Conservation (phyloP, 768 basidiomycete genomes). For the Termitomyces bulborhizus region DNA sequence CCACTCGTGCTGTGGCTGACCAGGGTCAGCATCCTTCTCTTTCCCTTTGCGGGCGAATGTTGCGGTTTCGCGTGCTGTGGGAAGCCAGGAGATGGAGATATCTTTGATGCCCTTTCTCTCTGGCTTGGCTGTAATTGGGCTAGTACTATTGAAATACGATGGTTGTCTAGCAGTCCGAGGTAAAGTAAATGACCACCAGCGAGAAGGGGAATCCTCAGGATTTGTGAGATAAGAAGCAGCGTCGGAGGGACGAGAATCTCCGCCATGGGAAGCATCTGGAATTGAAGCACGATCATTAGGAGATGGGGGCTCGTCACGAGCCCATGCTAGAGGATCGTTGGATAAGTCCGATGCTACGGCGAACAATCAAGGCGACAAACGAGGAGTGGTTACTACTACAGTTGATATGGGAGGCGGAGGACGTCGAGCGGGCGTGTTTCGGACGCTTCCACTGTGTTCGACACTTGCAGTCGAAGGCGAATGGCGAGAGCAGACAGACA, state of each 20-base stretch:
- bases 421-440: constrained; percentile 21
- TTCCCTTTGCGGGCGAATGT: constrained; percentile 30
- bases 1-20: constrained; percentile 18
- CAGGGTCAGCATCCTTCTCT: constrained; percentile 19
- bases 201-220: constrained; percentile 37
- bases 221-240: constrained; percentile 47
- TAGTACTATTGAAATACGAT: constrained; percentile 13
- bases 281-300: constrained; percentile 41
- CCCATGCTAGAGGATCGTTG: constrained; percentile 58
- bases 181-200: constrained; percentile 74
- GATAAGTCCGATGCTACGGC: constrained; percentile 4
- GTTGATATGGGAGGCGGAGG: constrained; percentile 42
- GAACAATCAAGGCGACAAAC: constrained; percentile 34
- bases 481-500: constrained; percentile 28
- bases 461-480: constrained; percentile 29
- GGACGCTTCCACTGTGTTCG: constrained; percentile 24
- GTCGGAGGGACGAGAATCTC: constrained; percentile 44
- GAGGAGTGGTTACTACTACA: constrained; percentile 59
- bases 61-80: constrained; percentile 29
- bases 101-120: constrained; percentile 35
- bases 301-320: constrained; percentile 76
- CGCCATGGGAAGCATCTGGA: constrained; percentile 21
- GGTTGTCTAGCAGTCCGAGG: constrained; percentile 35
- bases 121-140: constrained; percentile 18
- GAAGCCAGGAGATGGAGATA: constrained; percentile 49